A percentile compares a stretch with the other conserved stretches of the same genome.
Evolutionary conservation across 2,329 filamentous ascomycete genomes (phyloP).

Genomic region (Aspergillus fijiensis): DNA sequence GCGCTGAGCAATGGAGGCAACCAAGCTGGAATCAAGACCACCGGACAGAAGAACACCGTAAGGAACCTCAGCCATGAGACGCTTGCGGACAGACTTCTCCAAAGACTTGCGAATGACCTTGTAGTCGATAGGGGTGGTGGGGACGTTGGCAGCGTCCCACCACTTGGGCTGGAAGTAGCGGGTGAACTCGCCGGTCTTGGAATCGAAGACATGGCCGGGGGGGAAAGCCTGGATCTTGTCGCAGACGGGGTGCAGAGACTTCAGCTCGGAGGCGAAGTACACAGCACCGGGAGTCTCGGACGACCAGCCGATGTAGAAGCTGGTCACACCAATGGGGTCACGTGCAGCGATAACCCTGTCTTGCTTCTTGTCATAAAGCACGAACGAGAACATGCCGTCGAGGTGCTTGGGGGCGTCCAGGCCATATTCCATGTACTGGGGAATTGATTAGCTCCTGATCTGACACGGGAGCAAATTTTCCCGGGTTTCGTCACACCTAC

Average conservation of each 20-base stretch:
- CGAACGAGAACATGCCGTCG: conserved; percentile 99
- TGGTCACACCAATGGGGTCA: conserved; percentile 95
- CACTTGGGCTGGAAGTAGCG: conserved; percentile 90
- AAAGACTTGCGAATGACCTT: conserved; percentile 77
- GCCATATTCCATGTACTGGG: conserved; percentile 85
- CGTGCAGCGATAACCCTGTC: conserved; percentile 91
- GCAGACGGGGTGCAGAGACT: conserved; percentile 88
- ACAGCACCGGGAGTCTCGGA: conserved; percentile 78
- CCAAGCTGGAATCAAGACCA: conserved; percentile 91
- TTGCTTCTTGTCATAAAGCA: conserved; percentile 92
- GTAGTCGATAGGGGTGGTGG: conserved; percentile 77
- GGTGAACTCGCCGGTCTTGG: conserved; percentile 78
- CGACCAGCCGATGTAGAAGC: conserved; percentile 92
- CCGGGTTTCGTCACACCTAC: conserved; percentile 52
- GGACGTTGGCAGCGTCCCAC: conserved; percentile 81
- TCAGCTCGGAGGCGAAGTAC: conserved; percentile 97
- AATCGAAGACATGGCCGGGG: conserved; percentile 94
- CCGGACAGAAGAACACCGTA: conserved; percentile 95
- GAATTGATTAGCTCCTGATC: conserved; percentile 18
- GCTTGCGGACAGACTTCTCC: conserved; percentile 90
- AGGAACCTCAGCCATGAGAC: conserved; percentile 97
- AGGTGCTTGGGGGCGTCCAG: conserved; percentile 89
- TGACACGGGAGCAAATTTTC: background rate
- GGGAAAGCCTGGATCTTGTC: conserved; percentile 94
- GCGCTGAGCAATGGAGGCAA: conserved; percentile 91